Conservation (phyloP, 148 eudicot genomes). For the Rhododendron williamsianum region DNA sequence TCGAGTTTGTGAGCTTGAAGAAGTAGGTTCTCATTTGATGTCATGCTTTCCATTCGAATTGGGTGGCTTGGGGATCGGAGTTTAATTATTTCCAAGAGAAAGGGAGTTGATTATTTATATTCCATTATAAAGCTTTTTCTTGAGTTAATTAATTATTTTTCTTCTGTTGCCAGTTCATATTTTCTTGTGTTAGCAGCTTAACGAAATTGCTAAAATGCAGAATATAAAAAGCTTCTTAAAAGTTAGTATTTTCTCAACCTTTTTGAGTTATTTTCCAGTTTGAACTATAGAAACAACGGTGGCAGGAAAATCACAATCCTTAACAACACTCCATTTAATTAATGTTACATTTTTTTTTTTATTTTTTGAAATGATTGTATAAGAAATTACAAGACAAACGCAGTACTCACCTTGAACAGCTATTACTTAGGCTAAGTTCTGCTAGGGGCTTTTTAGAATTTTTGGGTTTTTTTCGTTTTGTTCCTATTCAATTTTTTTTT, state of each 20-base stretch:
- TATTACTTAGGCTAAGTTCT: no score
- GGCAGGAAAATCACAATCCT: background rate
- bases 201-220: background rate
- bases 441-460: no score
- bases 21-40: background rate
- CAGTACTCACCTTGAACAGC: no score
- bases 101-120: background rate
- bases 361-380: background rate
- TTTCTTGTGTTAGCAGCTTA: background rate
- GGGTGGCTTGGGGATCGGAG: background rate
- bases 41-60: background rate
- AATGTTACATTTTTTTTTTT: background rate
- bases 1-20: background rate
- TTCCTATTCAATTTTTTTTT: no score
- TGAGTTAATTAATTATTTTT: background rate
- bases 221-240: background rate
- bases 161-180: background rate
- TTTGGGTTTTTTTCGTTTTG: no score
- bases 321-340: background rate
- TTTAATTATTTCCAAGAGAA: background rate
- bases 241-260: background rate
- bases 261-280: background rate
- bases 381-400: background rate
- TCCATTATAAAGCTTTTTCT: background rate
- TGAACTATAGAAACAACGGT: background rate